Base-by-base conservation (phyloP, 2,329 filamentous ascomycete species). In the Ophiostoma australiae region DNA sequence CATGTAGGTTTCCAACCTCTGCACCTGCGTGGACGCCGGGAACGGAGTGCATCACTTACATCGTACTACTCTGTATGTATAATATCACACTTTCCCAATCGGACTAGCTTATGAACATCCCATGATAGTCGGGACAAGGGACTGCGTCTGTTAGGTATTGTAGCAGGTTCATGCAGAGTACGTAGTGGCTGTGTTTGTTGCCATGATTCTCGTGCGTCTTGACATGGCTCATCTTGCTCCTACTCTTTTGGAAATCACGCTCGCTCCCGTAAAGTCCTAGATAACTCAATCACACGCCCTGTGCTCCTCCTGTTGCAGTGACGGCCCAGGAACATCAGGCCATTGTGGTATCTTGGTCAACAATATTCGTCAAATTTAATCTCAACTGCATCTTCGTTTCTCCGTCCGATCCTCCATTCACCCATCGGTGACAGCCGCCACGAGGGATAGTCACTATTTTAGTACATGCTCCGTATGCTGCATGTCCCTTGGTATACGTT, bases 71-170 rank as follows among this genome's bases (percentile, higher is more conserved):
- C n/a, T n/a, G n/a, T n/a, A n/a, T n/a, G n/a, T 10, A 17, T 7
- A 23, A 3, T 63, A 31, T 37, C 13, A 35, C 61, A 65, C 31
- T 65, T 63, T 65, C 58, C 58, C 58, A 33, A 63, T 63, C 58
- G 27, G 58, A 65, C 33, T 65, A 65, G 61, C 61, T 37, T 13
- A 35, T 35, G 61, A 65, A 11, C 27, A 63, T 33, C 27, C 6
- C 27, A 33, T 63, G 27, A 27, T 58, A 27, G 52, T 58, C 52
- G 52, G 52, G 52, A 58, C 52, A 58, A 58, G 52, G 44, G 58
- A 63, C 27, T 52, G 48, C 48, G 20, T 52, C 6, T 52, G n/a
- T 52, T 10, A 20, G 48, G 6, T 31, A 27, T 55, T 10, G n/a
- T 55, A 5, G 6, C 3, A 5, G 48, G n/a, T 23, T 27, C 4